Base-by-base conservation (phyloP, 2,329 filamentous ascomycete genomes). In the Colletotrichum spaethianum region DNA sequence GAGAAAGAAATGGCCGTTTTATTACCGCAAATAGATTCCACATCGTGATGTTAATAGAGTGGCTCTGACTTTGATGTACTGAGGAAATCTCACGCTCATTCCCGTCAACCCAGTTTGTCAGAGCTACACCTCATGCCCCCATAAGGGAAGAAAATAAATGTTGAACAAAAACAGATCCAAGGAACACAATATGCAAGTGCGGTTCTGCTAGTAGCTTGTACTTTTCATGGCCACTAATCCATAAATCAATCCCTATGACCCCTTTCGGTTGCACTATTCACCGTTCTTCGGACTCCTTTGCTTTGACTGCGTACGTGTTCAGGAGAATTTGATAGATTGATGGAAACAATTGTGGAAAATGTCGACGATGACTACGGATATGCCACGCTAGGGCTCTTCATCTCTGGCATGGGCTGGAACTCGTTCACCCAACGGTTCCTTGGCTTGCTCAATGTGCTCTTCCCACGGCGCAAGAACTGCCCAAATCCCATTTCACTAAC, bases 401-500 rank as follows among this genome's bases (percentile, higher is more conserved):
- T 52, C 18, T 57, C 61, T 2, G 56, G 68, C 40, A 70, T 4
- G 4, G 68, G 68, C 20, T 67, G 63, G 6, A 71, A 68, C 33
- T 71, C 68, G 5, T 68, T 71, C n/a, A 68, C 68, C 68, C 68
- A 71, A 3, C 56, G 50, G 33, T 77, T 74, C 72, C 76, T 74
- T 23, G 76, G 70, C 59, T 70, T 56, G 38, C 68, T 65, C 57
- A 77, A 40, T 2, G 69, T 71, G 40, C 76, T 76, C 56, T 66
- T 44, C 23, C 81, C 83, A 38, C 87, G 78, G 74, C 83, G 83
- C 69, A 89, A 63, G 67, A 89, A 90, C 74, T 81, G 77, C 0
- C 88, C 88, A 75, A 84, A 83, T 1, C 84, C 85, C 73, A 84
- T 86, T 69, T 80, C 76, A 1, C 86, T 87, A 12, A 88, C 75